phyloP scores from a whole-genome alignment of 352 stramenopile genomes.

The Phytophthora pluvialis region DNA sequence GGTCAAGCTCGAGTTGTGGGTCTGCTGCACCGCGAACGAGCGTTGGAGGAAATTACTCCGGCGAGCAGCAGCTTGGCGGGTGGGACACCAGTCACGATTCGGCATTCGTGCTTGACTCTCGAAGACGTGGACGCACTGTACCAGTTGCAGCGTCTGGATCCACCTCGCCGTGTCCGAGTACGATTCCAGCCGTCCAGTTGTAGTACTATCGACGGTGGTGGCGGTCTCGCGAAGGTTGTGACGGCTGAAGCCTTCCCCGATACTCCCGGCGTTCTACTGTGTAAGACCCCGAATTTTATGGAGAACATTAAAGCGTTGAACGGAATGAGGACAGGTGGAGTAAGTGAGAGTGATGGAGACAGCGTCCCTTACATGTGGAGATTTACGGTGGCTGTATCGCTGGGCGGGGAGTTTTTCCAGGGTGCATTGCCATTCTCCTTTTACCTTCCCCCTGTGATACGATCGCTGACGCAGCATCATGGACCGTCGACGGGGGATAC shows the following conservation, averaged over 20 bases:
- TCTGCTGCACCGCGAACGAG: slow-evolving; percentile 59
- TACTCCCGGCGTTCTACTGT: slow-evolving; percentile 39
- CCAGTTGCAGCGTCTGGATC: slow-evolving; percentile 54
- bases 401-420: slow-evolving; percentile 54
- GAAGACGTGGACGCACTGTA: slow-evolving; percentile 52
- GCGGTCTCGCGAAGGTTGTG: slow-evolving; percentile 24
- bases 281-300: slow-evolving; percentile 58
- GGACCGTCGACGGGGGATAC: slow-evolving; percentile 68
- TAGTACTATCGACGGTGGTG: neutral
- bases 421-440: slow-evolving; percentile 54
- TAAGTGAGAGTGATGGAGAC: slow-evolving; percentile 9
- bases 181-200: slow-evolving; percentile 55
- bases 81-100: slow-evolving; percentile 38
- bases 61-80: slow-evolving; percentile 52
- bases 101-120: slow-evolving; percentile 37
- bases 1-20: slow-evolving; percentile 43
- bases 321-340: slow-evolving; percentile 7
- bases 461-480: slow-evolving; percentile 70
- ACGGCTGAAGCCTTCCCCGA: slow-evolving; percentile 13
- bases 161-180: slow-evolving; percentile 51
- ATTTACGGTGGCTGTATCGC: slow-evolving; percentile 50
- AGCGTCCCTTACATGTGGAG: slow-evolving; percentile 28
- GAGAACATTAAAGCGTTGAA: slow-evolving; percentile 55
- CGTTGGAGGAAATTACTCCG: slow-evolving; percentile 42
- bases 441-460: slow-evolving; percentile 67